Base-by-base conservation (phyloP, 2,329 filamentous ascomycete species). In the Diplocarpon rosae region DNA sequence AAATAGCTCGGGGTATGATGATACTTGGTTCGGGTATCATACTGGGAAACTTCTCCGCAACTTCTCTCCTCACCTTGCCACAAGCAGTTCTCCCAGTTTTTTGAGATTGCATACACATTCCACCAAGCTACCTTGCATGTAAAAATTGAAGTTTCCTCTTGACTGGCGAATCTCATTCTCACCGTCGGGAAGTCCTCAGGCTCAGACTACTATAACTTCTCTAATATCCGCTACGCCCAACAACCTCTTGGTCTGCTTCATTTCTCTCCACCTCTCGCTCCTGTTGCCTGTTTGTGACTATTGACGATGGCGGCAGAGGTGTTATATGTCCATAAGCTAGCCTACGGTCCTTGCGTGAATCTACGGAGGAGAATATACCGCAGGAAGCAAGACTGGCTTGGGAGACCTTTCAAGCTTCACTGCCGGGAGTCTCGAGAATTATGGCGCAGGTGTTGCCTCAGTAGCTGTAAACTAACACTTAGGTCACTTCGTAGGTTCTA, bases 281-380 rank as follows among this genome's bases (percentile, higher is more conserved):
- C 59, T 2, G 61, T 58, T 1, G 49, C 53, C 1, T 45, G 52
- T 10, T 57, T 27, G 55, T 59, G 10, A 62, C 57, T 1, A 45
- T 65, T 59, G 42, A 62, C 16, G 42, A 55, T 48, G 55, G 53
- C 5, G 46, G 48, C 20, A 46, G 43, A 37, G 52, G 39, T 10
- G 36, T 47, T 6, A 50, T 56, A 7, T 54, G 53, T 43, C 53
- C 33, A 7, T 59, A 20, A 49, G 55, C 14, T 12, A 37, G 30
- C n/a, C 55, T 58, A 65, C 70, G 0, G 70, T 74, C 0, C 48
- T 73, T 1, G 66, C 73, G 3, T 72, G 66, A 66, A 69, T 74
- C 32, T 69, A 72, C 50, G 71, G 71, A 12, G 69, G 70, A 8
- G 70, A 69, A 9, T 73, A 71, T 42, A 61, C 60, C 3, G 50